Percentiles rank a stretch among this genome's conserved stretches.
Evolutionary conservation across 1,139 yeast species (phyloP).

Genomic region (Nadsonia commutata): DNA sequence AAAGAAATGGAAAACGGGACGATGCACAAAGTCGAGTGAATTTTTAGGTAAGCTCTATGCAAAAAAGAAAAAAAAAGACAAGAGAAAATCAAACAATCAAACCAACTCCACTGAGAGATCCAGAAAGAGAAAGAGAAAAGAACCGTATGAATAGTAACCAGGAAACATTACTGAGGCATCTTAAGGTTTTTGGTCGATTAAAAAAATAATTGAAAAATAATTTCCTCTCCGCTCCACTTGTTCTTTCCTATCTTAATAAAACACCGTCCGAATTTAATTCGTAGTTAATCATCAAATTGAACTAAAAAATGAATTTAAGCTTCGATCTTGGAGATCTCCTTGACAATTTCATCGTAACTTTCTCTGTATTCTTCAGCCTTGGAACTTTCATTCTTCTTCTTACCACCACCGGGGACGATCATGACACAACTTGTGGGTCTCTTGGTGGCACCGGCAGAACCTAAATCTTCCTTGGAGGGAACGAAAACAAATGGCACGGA

Average conservation of each 20-base stretch:
- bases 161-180: not conserved
- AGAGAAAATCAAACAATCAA: not conserved
- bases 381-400: conserved; percentile 68
- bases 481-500: conserved; percentile 83
- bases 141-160: not conserved
- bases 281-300: conserved; percentile 1
- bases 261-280: conserved; percentile 1
- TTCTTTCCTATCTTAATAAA: not conserved
- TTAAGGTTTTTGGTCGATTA: not conserved
- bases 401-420: conserved; percentile 94
- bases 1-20: not conserved
- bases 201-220: not conserved
- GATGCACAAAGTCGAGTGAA: not conserved
- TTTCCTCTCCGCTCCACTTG: not conserved
- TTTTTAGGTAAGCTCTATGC: not conserved
- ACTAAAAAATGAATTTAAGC: conserved; percentile 1
- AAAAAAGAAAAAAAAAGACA: not conserved
- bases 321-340: conserved; percentile 46
- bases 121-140: not conserved
- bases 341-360: conserved; percentile 81
- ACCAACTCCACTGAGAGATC: not conserved
- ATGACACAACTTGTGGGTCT: conserved; percentile 97
- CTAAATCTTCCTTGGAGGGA: conserved; percentile 95
- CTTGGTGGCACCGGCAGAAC: conserved; percentile 97
- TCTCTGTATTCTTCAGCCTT: conserved; percentile 82